These are phyloP conservation scores for Backusella mclennaniae DNA, from an alignment of 192 early-diverging fungal genomes.

Conservation along the genomic window DNA sequence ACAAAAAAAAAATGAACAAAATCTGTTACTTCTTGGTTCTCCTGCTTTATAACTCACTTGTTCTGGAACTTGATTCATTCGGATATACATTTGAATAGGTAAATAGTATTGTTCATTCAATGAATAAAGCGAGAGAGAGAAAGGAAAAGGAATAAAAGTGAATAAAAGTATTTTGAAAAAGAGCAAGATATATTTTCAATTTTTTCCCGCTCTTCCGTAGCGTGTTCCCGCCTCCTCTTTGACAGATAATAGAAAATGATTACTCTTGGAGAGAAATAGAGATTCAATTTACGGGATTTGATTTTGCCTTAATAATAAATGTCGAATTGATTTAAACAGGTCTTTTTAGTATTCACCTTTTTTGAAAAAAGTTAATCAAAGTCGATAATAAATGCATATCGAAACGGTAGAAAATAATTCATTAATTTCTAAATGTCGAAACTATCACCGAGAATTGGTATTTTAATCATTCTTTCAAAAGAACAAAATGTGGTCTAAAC, in stretches of 20 bases:
- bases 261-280: not conserved
- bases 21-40: slow-evolving; percentile 1
- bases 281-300: not conserved
- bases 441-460: not conserved
- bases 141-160: not conserved
- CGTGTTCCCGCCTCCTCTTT: not conserved
- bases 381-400: not conserved
- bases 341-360: not conserved
- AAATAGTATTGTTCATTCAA: not conserved
- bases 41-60: not conserved
- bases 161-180: not conserved
- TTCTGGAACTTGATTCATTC: not conserved
- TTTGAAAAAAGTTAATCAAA: not conserved
- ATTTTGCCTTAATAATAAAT: too few relatives aligned
- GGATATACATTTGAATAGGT: not conserved
- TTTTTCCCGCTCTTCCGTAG: not conserved
- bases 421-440: not conserved
- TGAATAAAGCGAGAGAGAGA: not conserved
- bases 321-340: too few relatives aligned
- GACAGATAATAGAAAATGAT: not conserved
- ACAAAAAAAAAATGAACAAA: not conserved
- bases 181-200: not conserved
- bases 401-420: not conserved
- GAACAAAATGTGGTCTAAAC: not conserved
- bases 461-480: not conserved